phyloP scores from a whole-genome alignment of 2,329 filamentous ascomycete species.

The Colletotrichum liriopes region DNA sequence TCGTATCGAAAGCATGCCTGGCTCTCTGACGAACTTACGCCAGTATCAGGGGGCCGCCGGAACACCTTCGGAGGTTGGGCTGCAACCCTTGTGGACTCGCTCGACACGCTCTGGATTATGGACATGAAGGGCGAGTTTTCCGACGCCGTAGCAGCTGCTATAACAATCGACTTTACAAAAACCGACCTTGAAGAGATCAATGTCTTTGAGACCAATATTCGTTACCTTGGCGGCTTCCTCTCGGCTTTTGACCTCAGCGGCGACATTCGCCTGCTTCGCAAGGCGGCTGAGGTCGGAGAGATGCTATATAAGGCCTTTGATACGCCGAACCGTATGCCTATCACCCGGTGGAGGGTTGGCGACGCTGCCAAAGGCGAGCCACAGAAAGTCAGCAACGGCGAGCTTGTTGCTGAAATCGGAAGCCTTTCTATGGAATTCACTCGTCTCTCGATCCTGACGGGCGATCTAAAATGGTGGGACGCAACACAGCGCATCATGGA shows the following conservation, averaged over 20 bases:
- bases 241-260: conserved; percentile 63
- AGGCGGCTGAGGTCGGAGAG: conserved; percentile 62
- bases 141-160: conserved; percentile 65
- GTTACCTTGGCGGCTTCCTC: conserved; percentile 63
- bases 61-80: conserved; percentile 69
- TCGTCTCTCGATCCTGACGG: conserved; percentile 79
- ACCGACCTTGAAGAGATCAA: conserved; percentile 57
- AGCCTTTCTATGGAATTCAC: conserved; percentile 82
- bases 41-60: conserved; percentile 65
- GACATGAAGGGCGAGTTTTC: conserved; percentile 70
- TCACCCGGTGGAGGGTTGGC: conserved; percentile 47
- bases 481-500: conserved; percentile 82
- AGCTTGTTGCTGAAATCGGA: conserved; percentile 74
- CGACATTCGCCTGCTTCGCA: conserved; percentile 58
- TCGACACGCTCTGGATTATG: conserved; percentile 77
- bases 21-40: conserved; percentile 67
- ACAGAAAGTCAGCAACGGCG: conserved; percentile 38
- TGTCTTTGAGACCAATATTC: conserved; percentile 62
- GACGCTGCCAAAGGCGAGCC: conserved; percentile 47
- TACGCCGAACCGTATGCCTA: conserved; percentile 64
- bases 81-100: conserved; percentile 72
- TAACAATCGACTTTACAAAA: conserved; percentile 65
- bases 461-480: conserved; percentile 81
- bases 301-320: conserved; percentile 65
- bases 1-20: conserved; percentile 69